Conservation (phyloP, 2,329 filamentous ascomycete species). For the Cladobotryum mycophilum region DNA sequence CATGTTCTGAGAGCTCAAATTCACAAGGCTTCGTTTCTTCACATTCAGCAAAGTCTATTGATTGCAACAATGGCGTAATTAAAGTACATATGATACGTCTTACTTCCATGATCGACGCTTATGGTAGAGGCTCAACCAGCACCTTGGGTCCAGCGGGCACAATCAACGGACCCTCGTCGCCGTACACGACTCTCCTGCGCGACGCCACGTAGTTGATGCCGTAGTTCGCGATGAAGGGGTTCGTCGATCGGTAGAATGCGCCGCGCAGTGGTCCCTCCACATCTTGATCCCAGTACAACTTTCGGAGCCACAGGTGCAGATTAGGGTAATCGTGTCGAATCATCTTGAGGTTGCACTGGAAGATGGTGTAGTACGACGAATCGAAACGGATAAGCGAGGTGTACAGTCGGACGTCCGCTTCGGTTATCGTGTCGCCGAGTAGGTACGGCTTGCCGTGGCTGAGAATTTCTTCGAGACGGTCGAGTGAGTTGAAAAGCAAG, state of each 20-base stretch:
- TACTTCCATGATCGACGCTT: no score
- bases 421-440: slow-evolving; percentile 58
- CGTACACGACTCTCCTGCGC: slow-evolving; percentile 21
- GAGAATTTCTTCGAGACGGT: slow-evolving; percentile 56
- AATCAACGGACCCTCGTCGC: slow-evolving; percentile 22
- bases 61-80: no score
- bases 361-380: slow-evolving; percentile 59
- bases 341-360: slow-evolving; percentile 57
- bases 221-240: slow-evolving; percentile 43
- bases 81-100: no score
- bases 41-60: no score
- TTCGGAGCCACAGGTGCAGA: slow-evolving; percentile 61
- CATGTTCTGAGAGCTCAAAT: no score
- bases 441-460: slow-evolving; percentile 46
- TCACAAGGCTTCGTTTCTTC: no score
- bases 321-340: slow-evolving; percentile 59
- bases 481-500: slow-evolving; percentile 57
- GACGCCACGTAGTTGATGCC: slow-evolving; percentile 23
- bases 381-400: slow-evolving; percentile 65
- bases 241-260: slow-evolving; percentile 62
- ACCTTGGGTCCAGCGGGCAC: slow-evolving; percentile 21
- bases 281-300: slow-evolving; percentile 61
- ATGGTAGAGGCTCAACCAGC: slow-evolving; percentile 13
- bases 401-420: slow-evolving; percentile 62
- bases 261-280: slow-evolving; percentile 31